Conservation (phyloP, 2,329 filamentous ascomycete species). For the Epichloe brachyelytri region DNA sequence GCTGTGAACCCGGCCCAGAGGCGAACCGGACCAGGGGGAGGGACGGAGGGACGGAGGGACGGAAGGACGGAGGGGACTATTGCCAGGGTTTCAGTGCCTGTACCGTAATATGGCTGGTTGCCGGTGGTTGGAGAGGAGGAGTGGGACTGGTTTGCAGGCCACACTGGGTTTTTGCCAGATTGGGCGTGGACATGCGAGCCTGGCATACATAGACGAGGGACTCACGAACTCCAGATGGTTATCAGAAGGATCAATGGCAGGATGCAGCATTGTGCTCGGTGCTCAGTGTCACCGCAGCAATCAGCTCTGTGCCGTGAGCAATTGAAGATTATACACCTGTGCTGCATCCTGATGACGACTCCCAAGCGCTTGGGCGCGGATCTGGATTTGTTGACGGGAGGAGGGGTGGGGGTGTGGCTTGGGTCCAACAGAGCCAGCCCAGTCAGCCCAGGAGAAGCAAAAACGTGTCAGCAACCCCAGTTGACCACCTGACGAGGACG, state of each 20-base stretch:
- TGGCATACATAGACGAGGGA: neutral
- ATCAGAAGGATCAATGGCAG: neutral
- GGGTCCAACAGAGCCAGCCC: no score
- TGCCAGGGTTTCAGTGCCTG: neutral
- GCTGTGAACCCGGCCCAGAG: neutral
- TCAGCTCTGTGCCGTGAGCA: neutral
- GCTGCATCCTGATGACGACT: neutral
- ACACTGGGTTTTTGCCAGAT: neutral
- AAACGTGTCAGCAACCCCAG: neutral
- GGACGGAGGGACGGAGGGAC: no score
- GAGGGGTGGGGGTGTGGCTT: neutral
- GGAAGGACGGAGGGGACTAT: neutral
- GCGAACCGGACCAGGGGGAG: neutral
- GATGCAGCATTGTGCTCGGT: neutral
- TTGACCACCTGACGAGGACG: neutral
- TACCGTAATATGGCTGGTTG: neutral
- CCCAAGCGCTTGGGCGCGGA: neutral
- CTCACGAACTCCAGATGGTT: no score
- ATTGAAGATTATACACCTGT: neutral
- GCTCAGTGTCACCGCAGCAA: neutral
- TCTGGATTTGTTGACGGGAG: neutral
- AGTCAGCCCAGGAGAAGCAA: neutral
- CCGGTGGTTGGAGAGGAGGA: neutral
- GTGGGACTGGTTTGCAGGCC: neutral
- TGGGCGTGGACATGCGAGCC: neutral